phyloP scores from a whole-genome alignment of 108 stramenopile genomes.

The Cyclotella sp. region DNA sequence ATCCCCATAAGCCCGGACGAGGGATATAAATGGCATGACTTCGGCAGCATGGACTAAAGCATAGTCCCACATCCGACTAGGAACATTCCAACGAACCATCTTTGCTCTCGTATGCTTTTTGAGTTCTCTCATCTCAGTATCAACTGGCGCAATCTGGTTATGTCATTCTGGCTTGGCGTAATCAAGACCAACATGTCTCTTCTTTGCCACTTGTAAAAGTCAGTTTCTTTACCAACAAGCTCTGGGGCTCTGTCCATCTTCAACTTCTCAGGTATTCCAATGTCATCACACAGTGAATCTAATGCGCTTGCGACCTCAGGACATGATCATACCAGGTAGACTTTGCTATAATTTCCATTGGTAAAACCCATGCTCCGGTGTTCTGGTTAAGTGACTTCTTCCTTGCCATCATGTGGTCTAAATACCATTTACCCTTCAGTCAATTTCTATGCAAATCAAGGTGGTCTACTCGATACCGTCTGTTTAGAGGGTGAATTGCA shows the following conservation, averaged over 20 bases:
- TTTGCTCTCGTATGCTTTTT: background rate
- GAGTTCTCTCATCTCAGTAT: background rate
- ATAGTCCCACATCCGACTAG: slow-evolving; percentile 34
- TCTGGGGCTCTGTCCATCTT: background rate
- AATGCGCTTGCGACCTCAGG: background rate
- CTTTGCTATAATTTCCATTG: background rate
- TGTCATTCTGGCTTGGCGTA: background rate
- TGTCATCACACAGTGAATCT: background rate
- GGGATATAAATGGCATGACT: slow-evolving; percentile 20
- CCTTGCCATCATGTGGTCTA: background rate
- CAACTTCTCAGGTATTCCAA: background rate
- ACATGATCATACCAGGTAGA: background rate
- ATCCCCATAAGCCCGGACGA: background rate
- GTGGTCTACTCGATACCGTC: slow-evolving; percentile 1
- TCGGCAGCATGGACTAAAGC: slow-evolving; percentile 17
- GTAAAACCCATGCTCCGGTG: slow-evolving; percentile 7
- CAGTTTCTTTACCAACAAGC: background rate
- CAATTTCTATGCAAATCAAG: background rate
- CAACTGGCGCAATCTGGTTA: background rate
- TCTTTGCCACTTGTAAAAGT: background rate
- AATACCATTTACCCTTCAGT: background rate
- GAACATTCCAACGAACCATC: slow-evolving; percentile 8
- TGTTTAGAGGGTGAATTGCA: background rate
- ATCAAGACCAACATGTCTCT: background rate
- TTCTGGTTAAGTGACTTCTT: background rate